Conservation (phyloP, 176 grass and related monocot species). For the Rhynchospora tenuis region DNA sequence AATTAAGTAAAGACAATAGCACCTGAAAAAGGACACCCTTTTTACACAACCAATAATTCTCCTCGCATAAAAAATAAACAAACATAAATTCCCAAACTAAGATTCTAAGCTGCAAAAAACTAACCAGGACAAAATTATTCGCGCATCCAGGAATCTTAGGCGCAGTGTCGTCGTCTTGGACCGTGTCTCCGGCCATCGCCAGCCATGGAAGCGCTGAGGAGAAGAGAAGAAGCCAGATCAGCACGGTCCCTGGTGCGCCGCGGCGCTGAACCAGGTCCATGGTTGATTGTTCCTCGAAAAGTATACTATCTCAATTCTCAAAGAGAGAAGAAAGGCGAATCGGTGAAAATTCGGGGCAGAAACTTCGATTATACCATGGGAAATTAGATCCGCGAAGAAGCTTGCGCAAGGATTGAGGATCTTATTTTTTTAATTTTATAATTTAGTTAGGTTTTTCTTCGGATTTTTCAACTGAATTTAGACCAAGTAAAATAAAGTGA, state of each 20-base stretch:
- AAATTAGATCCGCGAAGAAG: constrained; percentile 14
- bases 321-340: neutral
- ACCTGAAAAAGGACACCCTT: neutral
- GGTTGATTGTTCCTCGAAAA: neutral
- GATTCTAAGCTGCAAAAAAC: neutral
- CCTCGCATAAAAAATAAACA: neutral
- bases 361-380: neutral
- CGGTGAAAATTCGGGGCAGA: neutral
- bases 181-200: constrained; percentile 68
- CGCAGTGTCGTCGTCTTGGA: constrained; percentile 72
- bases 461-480: constrained; percentile 1
- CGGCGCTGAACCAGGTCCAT: constrained; percentile 12
- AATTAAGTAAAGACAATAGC: constrained; percentile 7
- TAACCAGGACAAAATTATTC: constrained; percentile 85
- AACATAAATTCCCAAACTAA: neutral
- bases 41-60: neutral
- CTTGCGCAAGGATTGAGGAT: neutral
- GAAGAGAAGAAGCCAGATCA: constrained; percentile 26
- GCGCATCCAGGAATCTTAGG: constrained; percentile 91
- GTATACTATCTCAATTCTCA: neutral
- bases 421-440: neutral
- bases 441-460: neutral
- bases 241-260: neutral
- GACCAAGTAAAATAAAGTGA: neutral
- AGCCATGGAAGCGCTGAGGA: constrained; percentile 33